Conservation (phyloP, 2,329 filamentous ascomycete genomes). For the Xylaria sp. region DNA sequence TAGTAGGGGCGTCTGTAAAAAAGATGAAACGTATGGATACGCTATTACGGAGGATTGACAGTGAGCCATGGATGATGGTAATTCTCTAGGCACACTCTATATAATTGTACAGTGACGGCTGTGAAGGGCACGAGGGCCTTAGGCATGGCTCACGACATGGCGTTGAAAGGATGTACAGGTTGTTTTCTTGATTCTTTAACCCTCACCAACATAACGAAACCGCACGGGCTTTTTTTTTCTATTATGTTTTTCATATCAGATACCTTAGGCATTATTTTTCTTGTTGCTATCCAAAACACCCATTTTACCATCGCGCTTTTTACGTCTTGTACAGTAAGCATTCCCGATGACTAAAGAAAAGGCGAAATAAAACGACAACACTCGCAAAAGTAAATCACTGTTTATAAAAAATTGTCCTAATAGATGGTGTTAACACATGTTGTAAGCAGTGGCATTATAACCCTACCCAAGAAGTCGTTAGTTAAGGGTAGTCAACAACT, state of each 20-base stretch:
- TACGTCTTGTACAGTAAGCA: background rate
- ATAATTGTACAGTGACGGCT: background rate
- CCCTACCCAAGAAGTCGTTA: background rate
- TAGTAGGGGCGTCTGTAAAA: background rate
- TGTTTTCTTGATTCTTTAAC: conserved; percentile 15
- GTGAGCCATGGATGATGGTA: background rate
- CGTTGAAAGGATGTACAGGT: conserved; percentile 25
- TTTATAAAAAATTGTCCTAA: background rate
- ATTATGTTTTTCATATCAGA: conserved; percentile 13
- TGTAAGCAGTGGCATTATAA: background rate
- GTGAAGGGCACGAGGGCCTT: conserved; percentile 5
- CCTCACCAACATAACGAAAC: background rate
- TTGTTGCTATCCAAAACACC: conserved; percentile 5
- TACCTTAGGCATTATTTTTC: conserved; percentile 17
- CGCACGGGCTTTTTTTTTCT: conserved; percentile 1
- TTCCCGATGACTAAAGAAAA: background rate
- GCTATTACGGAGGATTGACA: background rate
- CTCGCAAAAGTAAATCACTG: background rate
- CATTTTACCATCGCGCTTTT: background rate
- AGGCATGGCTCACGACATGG: conserved; percentile 21
- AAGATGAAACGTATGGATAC: background rate
- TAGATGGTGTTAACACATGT: background rate
- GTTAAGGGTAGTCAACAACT: too few species aligned
- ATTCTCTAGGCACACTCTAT: background rate
- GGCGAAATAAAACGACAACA: background rate